phyloP scores from a whole-genome alignment of 2,329 filamentous ascomycete genomes.

The Lanzia echinophila region DNA sequence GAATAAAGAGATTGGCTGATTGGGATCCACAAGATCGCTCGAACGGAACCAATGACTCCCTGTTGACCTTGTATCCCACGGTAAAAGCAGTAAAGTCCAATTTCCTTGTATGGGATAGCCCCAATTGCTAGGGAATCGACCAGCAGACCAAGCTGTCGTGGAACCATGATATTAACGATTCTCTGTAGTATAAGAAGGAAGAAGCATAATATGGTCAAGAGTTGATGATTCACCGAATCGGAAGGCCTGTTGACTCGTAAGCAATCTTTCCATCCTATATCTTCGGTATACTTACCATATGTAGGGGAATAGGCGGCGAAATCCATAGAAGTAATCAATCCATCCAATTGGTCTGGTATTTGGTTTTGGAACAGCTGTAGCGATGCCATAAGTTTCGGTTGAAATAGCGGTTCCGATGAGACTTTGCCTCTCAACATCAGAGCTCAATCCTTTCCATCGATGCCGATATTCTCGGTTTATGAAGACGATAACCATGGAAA shows the following conservation, averaged over 20 bases:
- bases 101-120: conserved; percentile 4
- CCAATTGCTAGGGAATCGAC: conserved; percentile 6
- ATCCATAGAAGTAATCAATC: conserved; percentile 11
- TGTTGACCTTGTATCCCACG: conserved; percentile 11
- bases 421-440: background rate
- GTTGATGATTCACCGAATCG: conserved; percentile 7
- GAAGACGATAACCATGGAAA: background rate
- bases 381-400: background rate
- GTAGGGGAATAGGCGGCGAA: conserved; percentile 8
- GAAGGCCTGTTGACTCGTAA: conserved; percentile 2
- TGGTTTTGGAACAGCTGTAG: background rate
- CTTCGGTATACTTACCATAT: conserved; percentile 6
- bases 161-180: conserved; percentile 10
- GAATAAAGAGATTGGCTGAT: conserved; percentile 10
- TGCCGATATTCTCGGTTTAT: background rate
- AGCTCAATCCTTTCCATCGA: background rate
- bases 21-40: conserved; percentile 11
- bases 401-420: background rate
- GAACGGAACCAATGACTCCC: conserved; percentile 9
- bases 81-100: conserved; percentile 5
- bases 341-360: background rate
- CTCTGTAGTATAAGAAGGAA: conserved; percentile 3
- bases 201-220: conserved; percentile 3
- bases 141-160: conserved; percentile 6
- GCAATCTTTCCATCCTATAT: background rate